phyloP scores from a whole-genome alignment of 2,329 filamentous ascomycete genomes.

The Pestalotiopsis sp. region DNA sequence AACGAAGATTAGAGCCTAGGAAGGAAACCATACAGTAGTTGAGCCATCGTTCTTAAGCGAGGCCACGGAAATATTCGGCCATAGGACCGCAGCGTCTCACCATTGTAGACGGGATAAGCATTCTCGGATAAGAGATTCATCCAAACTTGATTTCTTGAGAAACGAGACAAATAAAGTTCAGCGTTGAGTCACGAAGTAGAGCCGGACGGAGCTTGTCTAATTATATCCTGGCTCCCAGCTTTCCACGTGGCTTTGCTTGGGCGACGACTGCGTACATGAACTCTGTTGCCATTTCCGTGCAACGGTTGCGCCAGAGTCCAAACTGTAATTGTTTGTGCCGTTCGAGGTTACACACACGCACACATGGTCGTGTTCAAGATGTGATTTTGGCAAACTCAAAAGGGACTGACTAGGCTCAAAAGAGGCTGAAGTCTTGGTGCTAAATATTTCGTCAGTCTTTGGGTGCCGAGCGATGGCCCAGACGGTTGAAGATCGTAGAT shows the following conservation, averaged over 20 bases:
- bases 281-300: neutral
- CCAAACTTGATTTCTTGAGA: too few species aligned
- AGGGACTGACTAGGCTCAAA: too few species aligned
- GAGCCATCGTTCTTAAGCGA: too few species aligned
- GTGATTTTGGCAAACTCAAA: neutral
- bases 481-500: too few species aligned
- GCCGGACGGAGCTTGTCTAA: neutral
- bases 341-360: neutral
- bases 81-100: too few species aligned
- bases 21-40: neutral
- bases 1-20: neutral
- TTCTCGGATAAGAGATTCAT: too few species aligned
- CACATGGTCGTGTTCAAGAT: neutral
- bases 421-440: too few species aligned
- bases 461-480: too few species aligned
- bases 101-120: too few species aligned
- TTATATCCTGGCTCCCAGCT: neutral
- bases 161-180: neutral
- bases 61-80: too few species aligned
- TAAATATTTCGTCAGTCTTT: too few species aligned
- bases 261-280: neutral
- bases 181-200: neutral
- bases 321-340: neutral
- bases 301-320: neutral
- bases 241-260: neutral